Base-by-base conservation (phyloP, 805 yeast genomes). In the Starmerella roubikii region DNA sequence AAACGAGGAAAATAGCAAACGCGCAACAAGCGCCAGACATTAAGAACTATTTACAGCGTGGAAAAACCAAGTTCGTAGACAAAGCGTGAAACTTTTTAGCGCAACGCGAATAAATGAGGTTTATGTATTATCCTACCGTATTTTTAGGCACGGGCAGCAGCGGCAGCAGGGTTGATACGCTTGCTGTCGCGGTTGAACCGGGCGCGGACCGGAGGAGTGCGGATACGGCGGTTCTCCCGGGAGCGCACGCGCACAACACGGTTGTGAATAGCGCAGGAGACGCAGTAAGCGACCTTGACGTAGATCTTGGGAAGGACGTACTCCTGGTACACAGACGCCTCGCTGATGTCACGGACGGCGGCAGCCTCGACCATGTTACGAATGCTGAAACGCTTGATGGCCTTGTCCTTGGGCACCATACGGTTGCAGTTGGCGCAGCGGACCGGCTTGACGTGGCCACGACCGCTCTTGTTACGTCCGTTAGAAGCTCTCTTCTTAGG, bases 401-500 rank as follows among this genome's bases (percentile, higher is more conserved):
- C 97, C 81, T 91, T 91, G 71, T 91, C 99, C 82, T 91, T 91
- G 68, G 98, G 96, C 62, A 91, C 94, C 76, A 94, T 83, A 72
- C 94, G 84, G 62, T 95, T 81, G 74, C 99, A 91, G 95, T 91
- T 91, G 66, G 85, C 81, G 78, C 99, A 91, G 81, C 99, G 86
- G 65, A 88, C 96, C 68, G 94, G 93, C 72, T 82, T 83, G 71
- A 83, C 95, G 94, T 91, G 97, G 68, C 99, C 99, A 84, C 99
- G 91, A 69, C 97, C 97, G 76, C 85, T 86, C 93, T 91, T 91
- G 93, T 91, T 91, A 78, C 99, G 88, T 79, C 99, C 99, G 96
- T 86, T 85, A 91, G 96, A 85, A 71, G 97, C 85, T 86, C 99
- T 88, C 97, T 91, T 91, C 84, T 91, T 91, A 72, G 98, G 97